phyloP scores from a whole-genome alignment of 129 eudicot species.

The Solidago caesia region DNA sequence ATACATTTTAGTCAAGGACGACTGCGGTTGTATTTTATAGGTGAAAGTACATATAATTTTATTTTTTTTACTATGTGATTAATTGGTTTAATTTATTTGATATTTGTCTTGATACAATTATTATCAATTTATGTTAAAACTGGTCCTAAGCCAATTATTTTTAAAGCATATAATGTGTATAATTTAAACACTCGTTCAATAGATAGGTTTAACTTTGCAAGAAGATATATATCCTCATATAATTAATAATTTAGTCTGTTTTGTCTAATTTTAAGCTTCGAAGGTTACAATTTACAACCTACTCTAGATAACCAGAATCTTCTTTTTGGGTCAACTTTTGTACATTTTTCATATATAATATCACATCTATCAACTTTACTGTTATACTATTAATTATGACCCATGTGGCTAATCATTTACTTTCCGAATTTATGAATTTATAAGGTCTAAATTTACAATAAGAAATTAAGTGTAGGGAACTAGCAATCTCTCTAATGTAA shows the following conservation, averaged over 20 bases:
- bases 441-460: not conserved
- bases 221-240: not conserved
- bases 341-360: not conserved
- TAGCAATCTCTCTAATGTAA: not conserved
- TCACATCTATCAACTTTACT: slow-evolving; percentile 23
- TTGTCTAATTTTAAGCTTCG: slow-evolving; percentile 9
- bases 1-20: no score
- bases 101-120: no score
- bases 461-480: not conserved
- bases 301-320: slow-evolving; percentile 24
- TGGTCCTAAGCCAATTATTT: no score
- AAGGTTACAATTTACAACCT: slow-evolving; percentile 24
- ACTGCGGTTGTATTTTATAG: no score
- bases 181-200: no score
- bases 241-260: not conserved
- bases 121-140: no score
- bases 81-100: no score
- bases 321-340: slow-evolving; percentile 26
- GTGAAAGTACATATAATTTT: no score
- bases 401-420: slow-evolving; percentile 11
- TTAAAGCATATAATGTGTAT: no score
- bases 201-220: not conserved
- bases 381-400: not conserved
- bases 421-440: not conserved
- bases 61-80: no score